These are phyloP conservation scores for Penicillium fimorum DNA, from an alignment of 495 filamentous ascomycete species.

Conservation along the genomic window DNA sequence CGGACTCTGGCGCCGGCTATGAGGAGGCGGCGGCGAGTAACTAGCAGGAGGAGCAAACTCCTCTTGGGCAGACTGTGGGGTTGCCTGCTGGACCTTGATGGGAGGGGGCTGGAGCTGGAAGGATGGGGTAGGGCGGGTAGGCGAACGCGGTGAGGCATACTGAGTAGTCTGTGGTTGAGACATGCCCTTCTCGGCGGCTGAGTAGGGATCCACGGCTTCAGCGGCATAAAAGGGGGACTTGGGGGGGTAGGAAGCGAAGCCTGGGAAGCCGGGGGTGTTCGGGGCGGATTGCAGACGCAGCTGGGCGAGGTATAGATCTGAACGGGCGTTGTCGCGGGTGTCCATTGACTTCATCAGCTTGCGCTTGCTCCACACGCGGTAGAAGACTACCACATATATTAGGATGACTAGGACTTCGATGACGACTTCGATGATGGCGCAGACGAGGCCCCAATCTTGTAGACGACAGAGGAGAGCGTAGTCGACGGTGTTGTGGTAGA, in stretches of 20 bases:
- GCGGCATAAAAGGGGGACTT: constrained; percentile 44
- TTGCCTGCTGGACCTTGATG: constrained; percentile 69
- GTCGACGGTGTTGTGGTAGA: constrained; percentile 75
- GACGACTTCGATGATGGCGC: constrained; percentile 94
- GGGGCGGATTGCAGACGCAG: constrained; percentile 88
- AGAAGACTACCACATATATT: constrained; percentile 93
- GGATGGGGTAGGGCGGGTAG: constrained; percentile 50
- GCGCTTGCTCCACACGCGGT: constrained; percentile 93
- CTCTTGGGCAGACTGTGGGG: constrained; percentile 61
- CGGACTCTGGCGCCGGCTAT: constrained; percentile 37
- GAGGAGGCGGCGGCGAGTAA: constrained; percentile 20
- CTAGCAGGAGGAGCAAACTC: constrained; percentile 48
- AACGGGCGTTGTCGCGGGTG: constrained; percentile 86
- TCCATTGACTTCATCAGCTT: constrained; percentile 95
- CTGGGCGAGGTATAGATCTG: constrained; percentile 93
- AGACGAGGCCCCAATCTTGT: constrained; percentile 93
- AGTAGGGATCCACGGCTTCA: constrained; percentile 43
- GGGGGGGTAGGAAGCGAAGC: constrained; percentile 44
- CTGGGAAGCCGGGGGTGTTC: constrained; percentile 81
- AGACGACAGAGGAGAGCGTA: constrained; percentile 90
- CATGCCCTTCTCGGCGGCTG: constrained; percentile 58
- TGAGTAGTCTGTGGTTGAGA: constrained; percentile 38
- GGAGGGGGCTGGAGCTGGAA: constrained; percentile 88
- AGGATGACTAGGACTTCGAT: constrained; percentile 87
- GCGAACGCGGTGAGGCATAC: constrained; percentile 49